Evolutionary conservation across 768 basidiomycete species (phyloP).

Genomic region (Nidularia sp.): DNA sequence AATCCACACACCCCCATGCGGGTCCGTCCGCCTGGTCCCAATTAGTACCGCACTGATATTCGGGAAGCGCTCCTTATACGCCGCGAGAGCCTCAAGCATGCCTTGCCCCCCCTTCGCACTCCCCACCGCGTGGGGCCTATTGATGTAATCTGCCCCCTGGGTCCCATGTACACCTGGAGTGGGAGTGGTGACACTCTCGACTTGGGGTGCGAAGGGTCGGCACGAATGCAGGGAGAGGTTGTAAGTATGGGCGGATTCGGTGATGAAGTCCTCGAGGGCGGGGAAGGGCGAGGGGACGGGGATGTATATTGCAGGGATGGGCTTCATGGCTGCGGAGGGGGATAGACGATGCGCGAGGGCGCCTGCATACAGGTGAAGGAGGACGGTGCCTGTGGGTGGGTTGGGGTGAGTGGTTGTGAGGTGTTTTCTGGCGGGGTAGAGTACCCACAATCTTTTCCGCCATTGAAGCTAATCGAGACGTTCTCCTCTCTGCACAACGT

Average conservation of each 20-base stretch:
- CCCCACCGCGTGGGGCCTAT: constrained; percentile 34
- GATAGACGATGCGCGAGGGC: constrained; percentile 49
- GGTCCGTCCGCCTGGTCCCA: constrained; percentile 86
- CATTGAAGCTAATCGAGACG: constrained; percentile 92
- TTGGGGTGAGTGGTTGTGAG: background rate
- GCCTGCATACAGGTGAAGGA: constrained; percentile 84
- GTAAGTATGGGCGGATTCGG: constrained; percentile 55
- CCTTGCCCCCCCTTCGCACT: constrained; percentile 57
- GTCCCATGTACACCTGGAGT: constrained; percentile 12
- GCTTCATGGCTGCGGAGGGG: constrained; percentile 28
- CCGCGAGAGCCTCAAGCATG: constrained; percentile 75
- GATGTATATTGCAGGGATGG: constrained; percentile 78
- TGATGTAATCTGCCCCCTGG: constrained; percentile 13
- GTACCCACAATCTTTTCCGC: constrained; percentile 92
- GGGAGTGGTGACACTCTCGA: constrained; percentile 46
- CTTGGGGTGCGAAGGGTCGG: constrained; percentile 35
- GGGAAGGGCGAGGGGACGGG: constrained; percentile 87
- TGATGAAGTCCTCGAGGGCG: constrained; percentile 81
- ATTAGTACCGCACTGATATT: constrained; percentile 79
- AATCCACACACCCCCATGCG: constrained; percentile 77
- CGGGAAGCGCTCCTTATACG: constrained; percentile 66
- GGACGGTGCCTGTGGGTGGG: constrained; percentile 75
- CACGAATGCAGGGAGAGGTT: constrained; percentile 70
- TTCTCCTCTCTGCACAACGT: constrained; percentile 50
- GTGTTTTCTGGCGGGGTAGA: background rate